A percentile compares a stretch with the other conserved stretches of the same genome.
Conservation (phyloP, 352 stramenopile species). For the Phytophthora colocasiae region DNA sequence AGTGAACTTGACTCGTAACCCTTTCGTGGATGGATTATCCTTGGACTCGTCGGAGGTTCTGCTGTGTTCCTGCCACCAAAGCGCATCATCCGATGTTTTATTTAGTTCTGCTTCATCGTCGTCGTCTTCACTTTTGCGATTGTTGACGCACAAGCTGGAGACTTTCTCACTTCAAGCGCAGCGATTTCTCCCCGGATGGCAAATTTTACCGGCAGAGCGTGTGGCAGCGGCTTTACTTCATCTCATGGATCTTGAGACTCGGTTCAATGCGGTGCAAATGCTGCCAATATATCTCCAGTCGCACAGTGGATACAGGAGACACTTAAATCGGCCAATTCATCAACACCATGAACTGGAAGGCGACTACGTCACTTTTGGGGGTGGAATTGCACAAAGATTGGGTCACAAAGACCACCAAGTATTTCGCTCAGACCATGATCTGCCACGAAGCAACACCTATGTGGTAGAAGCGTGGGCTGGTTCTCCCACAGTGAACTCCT, state of each 20-base stretch:
- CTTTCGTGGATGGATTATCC: constrained; percentile 67
- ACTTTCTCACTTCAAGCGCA: constrained; percentile 56
- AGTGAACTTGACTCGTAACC: constrained; percentile 60
- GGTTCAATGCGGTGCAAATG: constrained; percentile 56
- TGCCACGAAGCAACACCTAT: not conserved
- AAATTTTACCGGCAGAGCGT: constrained; percentile 59
- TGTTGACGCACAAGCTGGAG: constrained; percentile 62
- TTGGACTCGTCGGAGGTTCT: constrained; percentile 76
- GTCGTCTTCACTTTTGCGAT: constrained; percentile 58
- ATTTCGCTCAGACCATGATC: not conserved
- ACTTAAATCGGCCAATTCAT: constrained; percentile 5
- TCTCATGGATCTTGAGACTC: constrained; percentile 62
- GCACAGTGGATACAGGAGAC: constrained; percentile 10
- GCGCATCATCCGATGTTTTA: constrained; percentile 24
- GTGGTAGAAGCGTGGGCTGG: constrained; percentile 33
- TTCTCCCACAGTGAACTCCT: constrained; percentile 18
- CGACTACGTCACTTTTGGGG: constrained; percentile 26
- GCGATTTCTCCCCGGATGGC: constrained; percentile 52
- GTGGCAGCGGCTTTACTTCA: constrained; percentile 63
- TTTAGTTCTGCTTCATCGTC: constrained; percentile 41
- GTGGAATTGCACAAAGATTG: constrained; percentile 19
- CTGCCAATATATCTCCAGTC: constrained; percentile 62
- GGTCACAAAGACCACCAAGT: not conserved
- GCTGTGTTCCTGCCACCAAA: constrained; percentile 66
- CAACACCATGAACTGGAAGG: not conserved